Evolutionary conservation across 73 alveolate species (phyloP).

Genomic region (Symbiodinium pilosum): DNA sequence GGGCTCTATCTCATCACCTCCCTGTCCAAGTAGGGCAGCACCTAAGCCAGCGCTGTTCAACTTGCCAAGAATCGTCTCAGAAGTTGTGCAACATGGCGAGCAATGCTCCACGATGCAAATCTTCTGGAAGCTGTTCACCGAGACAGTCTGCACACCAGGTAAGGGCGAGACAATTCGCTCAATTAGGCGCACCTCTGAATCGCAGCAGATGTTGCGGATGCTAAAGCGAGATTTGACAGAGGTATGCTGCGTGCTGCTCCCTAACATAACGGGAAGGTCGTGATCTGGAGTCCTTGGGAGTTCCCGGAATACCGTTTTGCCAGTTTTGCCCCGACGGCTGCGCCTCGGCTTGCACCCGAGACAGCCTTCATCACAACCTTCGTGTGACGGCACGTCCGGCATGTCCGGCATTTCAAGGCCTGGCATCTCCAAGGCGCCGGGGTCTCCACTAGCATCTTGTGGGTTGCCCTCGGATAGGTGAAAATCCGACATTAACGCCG

Average conservation of each 20-base stretch:
- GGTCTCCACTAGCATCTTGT: neutral
- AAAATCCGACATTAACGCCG: too few species aligned
- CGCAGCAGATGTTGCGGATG: constrained; percentile 80
- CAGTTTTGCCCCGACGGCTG: neutral
- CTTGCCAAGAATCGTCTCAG: constrained; percentile 39
- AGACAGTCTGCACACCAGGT: constrained; percentile 53
- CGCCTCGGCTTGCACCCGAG: constrained; percentile 1
- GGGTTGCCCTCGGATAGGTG: neutral
- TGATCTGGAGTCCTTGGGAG: neutral
- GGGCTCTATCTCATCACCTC: constrained; percentile 44
- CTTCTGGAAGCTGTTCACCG: constrained; percentile 86
- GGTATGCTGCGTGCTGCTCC: neutral
- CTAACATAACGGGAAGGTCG: neutral
- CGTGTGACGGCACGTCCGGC: neutral
- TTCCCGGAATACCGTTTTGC: neutral
- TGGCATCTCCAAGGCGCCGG: neutral
- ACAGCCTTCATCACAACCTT: neutral
- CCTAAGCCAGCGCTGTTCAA: constrained; percentile 63
- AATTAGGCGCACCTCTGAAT: constrained; percentile 69
- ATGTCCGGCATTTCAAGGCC: neutral
- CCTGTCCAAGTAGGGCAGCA: constrained; percentile 79
- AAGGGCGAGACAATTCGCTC: constrained; percentile 55
- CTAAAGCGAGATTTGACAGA: constrained; percentile 14
- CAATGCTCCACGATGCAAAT: constrained; percentile 55
- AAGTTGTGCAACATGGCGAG: constrained; percentile 66